phyloP scores from a whole-genome alignment of 495 filamentous ascomycete species.

The Daldinia decipiens region DNA sequence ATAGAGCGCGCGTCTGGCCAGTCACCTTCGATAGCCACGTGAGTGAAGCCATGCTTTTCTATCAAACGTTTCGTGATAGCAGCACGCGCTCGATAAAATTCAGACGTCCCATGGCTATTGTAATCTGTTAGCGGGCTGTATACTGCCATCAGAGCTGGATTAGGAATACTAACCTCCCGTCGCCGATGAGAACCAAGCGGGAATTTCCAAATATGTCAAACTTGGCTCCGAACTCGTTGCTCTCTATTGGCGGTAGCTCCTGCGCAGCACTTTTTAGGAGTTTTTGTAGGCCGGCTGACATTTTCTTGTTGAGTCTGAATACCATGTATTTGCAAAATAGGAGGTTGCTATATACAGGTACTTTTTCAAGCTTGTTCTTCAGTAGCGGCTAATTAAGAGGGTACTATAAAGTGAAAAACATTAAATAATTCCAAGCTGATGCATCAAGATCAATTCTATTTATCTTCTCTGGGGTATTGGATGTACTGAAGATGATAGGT shows the following conservation, averaged over 20 bases:
- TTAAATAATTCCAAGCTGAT: no score
- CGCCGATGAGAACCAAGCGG: constrained; percentile 27
- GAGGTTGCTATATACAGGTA: not conserved
- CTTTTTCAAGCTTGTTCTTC: not conserved
- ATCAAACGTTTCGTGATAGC: constrained; percentile 59
- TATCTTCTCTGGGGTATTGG: not conserved
- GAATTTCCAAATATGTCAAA: constrained; percentile 32
- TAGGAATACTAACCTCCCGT: constrained; percentile 24
- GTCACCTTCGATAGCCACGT: constrained; percentile 63
- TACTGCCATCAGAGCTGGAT: not conserved
- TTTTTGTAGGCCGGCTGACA: constrained; percentile 14
- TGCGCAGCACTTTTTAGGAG: constrained; percentile 22
- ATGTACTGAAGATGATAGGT: not conserved
- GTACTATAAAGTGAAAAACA: not conserved
- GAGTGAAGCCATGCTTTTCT: constrained; percentile 59
- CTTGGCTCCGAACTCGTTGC: constrained; percentile 24
- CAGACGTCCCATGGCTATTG: constrained; percentile 32
- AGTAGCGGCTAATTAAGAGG: not conserved
- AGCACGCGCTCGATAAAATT: constrained; percentile 32
- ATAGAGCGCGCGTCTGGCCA: constrained; percentile 64
- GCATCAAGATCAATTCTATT: not conserved
- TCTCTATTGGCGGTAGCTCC: constrained; percentile 25
- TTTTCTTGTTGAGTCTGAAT: constrained; percentile 13
- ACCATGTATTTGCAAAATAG: constrained; percentile 6
- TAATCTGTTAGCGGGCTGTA: not conserved